Percentiles rank a stretch among this genome's conserved stretches.
Conservation (phyloP, 129 eudicot species). For the Silybum marianum region DNA sequence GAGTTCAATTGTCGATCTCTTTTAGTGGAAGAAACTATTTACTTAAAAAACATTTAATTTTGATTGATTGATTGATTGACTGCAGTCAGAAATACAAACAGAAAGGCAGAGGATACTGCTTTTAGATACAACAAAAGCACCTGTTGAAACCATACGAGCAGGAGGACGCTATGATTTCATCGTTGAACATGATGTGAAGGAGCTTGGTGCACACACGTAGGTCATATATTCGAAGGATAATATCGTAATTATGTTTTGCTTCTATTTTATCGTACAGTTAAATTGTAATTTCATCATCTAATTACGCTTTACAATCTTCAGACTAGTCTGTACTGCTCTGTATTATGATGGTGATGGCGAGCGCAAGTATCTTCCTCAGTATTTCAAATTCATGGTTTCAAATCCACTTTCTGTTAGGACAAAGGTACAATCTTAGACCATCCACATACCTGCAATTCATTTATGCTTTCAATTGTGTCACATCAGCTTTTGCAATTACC, state of each 20-base stretch:
- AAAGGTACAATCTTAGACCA: conserved; percentile 50
- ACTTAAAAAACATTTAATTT: conserved; percentile 1
- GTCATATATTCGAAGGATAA: conserved; percentile 26
- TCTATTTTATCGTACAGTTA: background rate
- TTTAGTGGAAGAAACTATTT: background rate
- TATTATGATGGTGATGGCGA: conserved; percentile 79
- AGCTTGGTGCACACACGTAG: conserved; percentile 98
- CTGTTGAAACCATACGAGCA: conserved; percentile 93
- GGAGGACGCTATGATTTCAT: conserved; percentile 97
- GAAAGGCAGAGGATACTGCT: conserved; percentile 93
- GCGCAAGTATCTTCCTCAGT: conserved; percentile 97
- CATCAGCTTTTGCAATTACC: no score
- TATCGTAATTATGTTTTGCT: conserved; percentile 1
- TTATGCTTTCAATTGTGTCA: background rate
- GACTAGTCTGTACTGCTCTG: conserved; percentile 93
- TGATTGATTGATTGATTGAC: conserved; percentile 16
- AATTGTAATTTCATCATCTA: conserved; percentile 15
- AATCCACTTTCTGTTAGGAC: conserved; percentile 98
- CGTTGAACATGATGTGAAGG: conserved; percentile 96
- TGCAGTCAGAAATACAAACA: conserved; percentile 96
- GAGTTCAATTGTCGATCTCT: conserved; percentile 4
- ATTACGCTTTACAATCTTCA: conserved; percentile 37
- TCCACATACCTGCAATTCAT: no score
- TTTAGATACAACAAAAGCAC: conserved; percentile 89
- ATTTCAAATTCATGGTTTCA: conserved; percentile 90